phyloP scores from a whole-genome alignment of 2,329 filamentous ascomycete species.

The Cryphonectria radicalis region DNA sequence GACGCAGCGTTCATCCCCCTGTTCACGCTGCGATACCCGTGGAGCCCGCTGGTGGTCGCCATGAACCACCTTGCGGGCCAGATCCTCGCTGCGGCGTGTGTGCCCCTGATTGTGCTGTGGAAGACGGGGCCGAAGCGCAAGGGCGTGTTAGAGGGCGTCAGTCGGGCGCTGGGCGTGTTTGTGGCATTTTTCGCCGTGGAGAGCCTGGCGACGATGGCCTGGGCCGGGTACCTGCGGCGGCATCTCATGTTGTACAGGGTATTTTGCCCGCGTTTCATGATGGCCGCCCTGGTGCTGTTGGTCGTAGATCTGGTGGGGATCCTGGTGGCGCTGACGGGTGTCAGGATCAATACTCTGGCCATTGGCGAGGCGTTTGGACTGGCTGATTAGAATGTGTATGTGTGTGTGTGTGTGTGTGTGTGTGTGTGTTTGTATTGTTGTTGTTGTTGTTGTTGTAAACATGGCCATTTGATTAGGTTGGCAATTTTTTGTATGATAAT shows the following conservation, averaged over 20 bases:
- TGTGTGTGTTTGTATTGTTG: too few species aligned
- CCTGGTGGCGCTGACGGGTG: slow-evolving; percentile 71
- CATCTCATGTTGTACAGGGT: slow-evolving; percentile 98
- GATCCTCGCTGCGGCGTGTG: slow-evolving; percentile 77
- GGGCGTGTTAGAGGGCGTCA: slow-evolving; percentile 70
- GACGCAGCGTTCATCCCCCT: slow-evolving; percentile 92
- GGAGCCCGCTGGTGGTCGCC: slow-evolving; percentile 78
- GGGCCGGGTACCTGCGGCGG: slow-evolving; percentile 83
- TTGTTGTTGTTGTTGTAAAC: neutral
- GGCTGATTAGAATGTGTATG: slow-evolving; percentile 49
- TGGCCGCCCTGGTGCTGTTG: slow-evolving; percentile 71
- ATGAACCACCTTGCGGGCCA: slow-evolving; percentile 91
- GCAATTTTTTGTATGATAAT: neutral
- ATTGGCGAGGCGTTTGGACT: slow-evolving; percentile 90
- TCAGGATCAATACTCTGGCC: slow-evolving; percentile 76
- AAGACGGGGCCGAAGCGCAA: slow-evolving; percentile 79
- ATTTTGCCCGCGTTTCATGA: slow-evolving; percentile 90
- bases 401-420: neutral
- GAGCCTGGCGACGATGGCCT: slow-evolving; percentile 83
- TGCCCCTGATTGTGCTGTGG: slow-evolving; percentile 86
- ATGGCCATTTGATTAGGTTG: neutral
- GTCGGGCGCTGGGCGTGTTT: slow-evolving; percentile 74
- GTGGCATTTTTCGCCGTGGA: slow-evolving; percentile 82
- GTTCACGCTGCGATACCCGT: slow-evolving; percentile 82
- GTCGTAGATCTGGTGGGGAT: slow-evolving; percentile 78